Conservation (phyloP, 371 early-diverging fungal species). For the Thermomucor indicae-seudaticae region DNA sequence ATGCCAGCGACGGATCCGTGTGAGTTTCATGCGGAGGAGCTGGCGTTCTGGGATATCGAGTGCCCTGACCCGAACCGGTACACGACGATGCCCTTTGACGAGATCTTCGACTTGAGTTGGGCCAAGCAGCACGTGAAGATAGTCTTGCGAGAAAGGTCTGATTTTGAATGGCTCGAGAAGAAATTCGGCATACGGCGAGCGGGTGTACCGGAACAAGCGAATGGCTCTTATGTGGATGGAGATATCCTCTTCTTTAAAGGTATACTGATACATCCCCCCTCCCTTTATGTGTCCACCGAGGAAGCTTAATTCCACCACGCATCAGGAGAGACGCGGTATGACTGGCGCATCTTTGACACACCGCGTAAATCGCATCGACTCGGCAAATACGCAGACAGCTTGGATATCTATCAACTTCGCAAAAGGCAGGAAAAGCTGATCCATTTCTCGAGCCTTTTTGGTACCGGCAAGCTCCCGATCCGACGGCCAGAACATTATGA, state of each 20-base stretch:
- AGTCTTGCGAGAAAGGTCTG: conserved; percentile 25
- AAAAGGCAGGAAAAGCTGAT: conserved; percentile 29
- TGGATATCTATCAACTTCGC: conserved; percentile 33
- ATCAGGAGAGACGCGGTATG: conserved; percentile 36
- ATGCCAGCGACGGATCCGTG: conserved; percentile 13
- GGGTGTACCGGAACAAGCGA: conserved; percentile 7
- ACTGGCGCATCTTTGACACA: conserved; percentile 45
- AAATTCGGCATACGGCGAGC: conserved; percentile 24
- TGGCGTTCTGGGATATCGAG: conserved; percentile 4
- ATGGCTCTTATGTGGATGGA: conserved; percentile 31
- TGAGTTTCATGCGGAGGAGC: conserved; percentile 4
- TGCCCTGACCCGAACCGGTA: conserved; percentile 33
- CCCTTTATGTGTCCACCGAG: too few species aligned
- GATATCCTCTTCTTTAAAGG: conserved; percentile 45
- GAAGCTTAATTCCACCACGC: not conserved
- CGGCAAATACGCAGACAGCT: conserved; percentile 34
- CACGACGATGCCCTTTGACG: conserved; percentile 34
- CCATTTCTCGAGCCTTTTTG: conserved; percentile 45
- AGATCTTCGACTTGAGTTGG: conserved; percentile 41
- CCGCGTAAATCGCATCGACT: conserved; percentile 33
- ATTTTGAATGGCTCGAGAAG: conserved; percentile 32
- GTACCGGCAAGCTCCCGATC: conserved; percentile 44
- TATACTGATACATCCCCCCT: not conserved
- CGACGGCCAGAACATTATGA: conserved; percentile 32
- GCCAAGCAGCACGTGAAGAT: conserved; percentile 41